Evolutionary conservation across 495 filamentous ascomycete genomes (phyloP).

Genomic region (Trichoderma reesei): DNA sequence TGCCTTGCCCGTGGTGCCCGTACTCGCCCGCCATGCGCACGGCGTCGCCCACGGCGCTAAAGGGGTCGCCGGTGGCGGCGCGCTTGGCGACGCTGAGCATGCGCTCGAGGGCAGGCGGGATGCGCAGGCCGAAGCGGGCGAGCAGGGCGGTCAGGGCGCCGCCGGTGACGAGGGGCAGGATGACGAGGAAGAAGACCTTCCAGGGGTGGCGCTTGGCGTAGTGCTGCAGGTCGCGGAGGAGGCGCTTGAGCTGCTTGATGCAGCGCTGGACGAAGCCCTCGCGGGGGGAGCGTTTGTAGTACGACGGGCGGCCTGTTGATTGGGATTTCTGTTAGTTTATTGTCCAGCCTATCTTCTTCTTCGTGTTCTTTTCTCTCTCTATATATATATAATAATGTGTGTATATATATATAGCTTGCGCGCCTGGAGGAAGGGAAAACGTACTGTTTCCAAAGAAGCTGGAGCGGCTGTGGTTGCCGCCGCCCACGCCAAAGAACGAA

Average conservation of each 20-base stretch:
- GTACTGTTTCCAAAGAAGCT: constrained; percentile 42
- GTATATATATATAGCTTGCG: too few species aligned
- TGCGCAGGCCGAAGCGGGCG: constrained; percentile 60
- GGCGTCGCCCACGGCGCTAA: constrained; percentile 45
- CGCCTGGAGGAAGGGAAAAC: too few species aligned
- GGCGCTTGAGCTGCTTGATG: constrained; percentile 56
- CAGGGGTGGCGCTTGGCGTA: constrained; percentile 71
- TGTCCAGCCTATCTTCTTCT: too few species aligned
- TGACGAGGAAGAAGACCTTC: constrained; percentile 75
- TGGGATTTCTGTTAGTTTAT: too few species aligned
- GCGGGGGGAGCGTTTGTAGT: constrained; percentile 64
- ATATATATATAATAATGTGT: too few species aligned
- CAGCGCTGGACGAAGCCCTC: constrained; percentile 63
- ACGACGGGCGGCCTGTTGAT: constrained; percentile 47
- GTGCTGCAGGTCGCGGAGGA: constrained; percentile 62
- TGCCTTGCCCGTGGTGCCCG: constrained; percentile 15
- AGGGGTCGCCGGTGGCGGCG: constrained; percentile 42
- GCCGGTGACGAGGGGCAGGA: constrained; percentile 74
- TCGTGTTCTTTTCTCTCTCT: too few species aligned
- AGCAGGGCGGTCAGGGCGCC: constrained; percentile 66
- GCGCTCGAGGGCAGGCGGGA: constrained; percentile 50
- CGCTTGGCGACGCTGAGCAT: constrained; percentile 44
- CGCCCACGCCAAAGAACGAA: constrained; percentile 44
- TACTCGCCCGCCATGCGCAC: constrained; percentile 31
- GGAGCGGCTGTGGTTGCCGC: constrained; percentile 30